Conservation (phyloP, 768 basidiomycete genomes). For the Rhodocollybia butyracea region DNA sequence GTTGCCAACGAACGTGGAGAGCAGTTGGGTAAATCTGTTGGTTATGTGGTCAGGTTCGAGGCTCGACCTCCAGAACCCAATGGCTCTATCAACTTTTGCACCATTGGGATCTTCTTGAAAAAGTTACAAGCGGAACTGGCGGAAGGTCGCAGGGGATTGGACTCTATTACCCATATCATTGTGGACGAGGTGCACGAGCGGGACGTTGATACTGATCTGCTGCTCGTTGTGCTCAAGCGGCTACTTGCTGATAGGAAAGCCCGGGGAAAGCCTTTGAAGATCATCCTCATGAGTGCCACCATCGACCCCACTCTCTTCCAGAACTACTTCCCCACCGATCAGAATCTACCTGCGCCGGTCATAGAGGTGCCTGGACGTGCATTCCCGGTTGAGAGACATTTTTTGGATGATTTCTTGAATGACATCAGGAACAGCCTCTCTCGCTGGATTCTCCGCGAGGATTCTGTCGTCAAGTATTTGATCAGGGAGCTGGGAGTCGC, state of each 20-base stretch:
- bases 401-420: conserved; percentile 74
- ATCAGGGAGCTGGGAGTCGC: conserved; percentile 55
- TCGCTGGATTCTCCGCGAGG: conserved; percentile 69
- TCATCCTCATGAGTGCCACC: conserved; percentile 94
- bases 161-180: conserved; percentile 83
- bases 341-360: conserved; percentile 59
- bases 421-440: conserved; percentile 40
- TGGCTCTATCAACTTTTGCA: conserved; percentile 90
- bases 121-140: conserved; percentile 75
- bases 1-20: conserved; percentile 88
- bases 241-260: conserved; percentile 71
- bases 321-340: conserved; percentile 72
- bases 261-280: conserved; percentile 70
- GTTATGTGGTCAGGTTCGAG: conserved; percentile 93
- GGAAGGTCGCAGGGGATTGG: conserved; percentile 45
- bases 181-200: conserved; percentile 98
- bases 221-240: conserved; percentile 86
- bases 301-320: conserved; percentile 90
- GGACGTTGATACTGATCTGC: conserved; percentile 87
- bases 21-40: conserved; percentile 64
- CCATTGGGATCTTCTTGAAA: conserved; percentile 87
- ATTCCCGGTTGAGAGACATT: conserved; percentile 81
- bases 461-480: conserved; percentile 69
- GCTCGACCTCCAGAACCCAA: conserved; percentile 71
- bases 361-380: conserved; percentile 89